Evolutionary conservation across 1,284 basidiomycete genomes (phyloP), one percentile per base, ranked within the genome.

Genomic region (Fomitopsis pinicola): DNA sequence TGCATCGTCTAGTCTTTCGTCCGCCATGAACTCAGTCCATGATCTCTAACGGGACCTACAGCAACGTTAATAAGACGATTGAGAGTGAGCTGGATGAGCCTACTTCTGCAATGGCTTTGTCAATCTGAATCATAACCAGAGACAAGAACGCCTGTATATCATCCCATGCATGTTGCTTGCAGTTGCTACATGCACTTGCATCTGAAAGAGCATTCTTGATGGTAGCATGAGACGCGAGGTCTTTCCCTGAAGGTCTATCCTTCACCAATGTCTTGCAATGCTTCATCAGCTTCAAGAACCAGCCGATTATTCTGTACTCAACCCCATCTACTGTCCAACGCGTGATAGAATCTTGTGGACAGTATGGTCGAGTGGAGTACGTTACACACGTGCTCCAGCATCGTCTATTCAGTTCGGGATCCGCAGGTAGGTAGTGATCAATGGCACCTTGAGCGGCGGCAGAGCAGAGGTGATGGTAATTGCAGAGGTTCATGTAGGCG

Each of bases 371-470:
- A 36, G 35, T 36, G 10, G 10, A 36, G 10, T 12, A 6, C 35
- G 22, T 1, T 22, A 36, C 7, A 36, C 35, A 36, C 7, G 35
- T 36, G 6, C 10, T 36, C 35, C 35, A 36, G 35, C 35, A 36
- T 36, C 35, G 6, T 12, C 2, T 36, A 6, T 46, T 17, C 17
- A 48, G 22, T 2, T 48, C 17, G n/a, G 45, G n/a, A 19, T 9
- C 22, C 15, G 0, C 22, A 6, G 17, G 45, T 48, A 48, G 7
- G 19, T 48, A 48, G 1, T 19, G 28, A 30, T 8, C 62, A 83
- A 84, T 63, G 80, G 38, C 38, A 40, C 8, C 12, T 40, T 40
- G 38, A 15, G 38, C 38, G 14, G 38, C 38, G 38, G 14, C 38
- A 10, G 38, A 40, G 38, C 6, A 40, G 9, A 12, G 9, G 38